Conservation (phyloP, 495 filamentous ascomycete species). For the Penicillium atrosanguineum region DNA sequence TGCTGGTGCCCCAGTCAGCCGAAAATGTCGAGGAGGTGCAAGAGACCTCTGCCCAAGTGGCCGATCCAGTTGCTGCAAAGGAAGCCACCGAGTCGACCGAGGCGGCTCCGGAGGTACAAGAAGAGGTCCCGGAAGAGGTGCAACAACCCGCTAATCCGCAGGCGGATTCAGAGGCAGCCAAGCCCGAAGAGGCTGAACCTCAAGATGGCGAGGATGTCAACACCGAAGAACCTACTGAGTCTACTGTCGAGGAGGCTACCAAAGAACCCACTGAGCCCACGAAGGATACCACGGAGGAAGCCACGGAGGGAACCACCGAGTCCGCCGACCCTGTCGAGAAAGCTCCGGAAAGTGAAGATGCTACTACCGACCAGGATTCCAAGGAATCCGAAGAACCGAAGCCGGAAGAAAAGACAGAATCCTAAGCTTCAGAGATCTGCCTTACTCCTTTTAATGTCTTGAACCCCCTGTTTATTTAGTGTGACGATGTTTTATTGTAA, state of each 20-base stretch:
- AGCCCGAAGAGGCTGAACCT: conserved; percentile 1
- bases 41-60: not conserved
- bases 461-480: conserved; percentile 7
- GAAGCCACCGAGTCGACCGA: conserved; percentile 5
- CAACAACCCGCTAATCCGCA: conserved; percentile 6
- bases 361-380: conserved; percentile 7
- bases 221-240: not conserved
- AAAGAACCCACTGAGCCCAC: not conserved
- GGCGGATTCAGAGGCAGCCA: conserved; percentile 4
- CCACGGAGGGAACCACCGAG: too few species aligned
- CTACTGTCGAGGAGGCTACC: not conserved
- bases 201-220: not conserved
- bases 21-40: conserved; percentile 7
- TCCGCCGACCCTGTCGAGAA: not conserved
- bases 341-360: conserved; percentile 10
- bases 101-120: conserved; percentile 1
- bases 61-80: conserved; percentile 1
- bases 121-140: not conserved
- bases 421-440: conserved; percentile 2
- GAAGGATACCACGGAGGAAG: not conserved
- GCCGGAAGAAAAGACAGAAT: conserved; percentile 11
- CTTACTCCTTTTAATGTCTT: conserved; percentile 5
- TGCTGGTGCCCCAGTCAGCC: conserved; percentile 3
- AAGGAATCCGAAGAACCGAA: conserved; percentile 13
- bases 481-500: conserved; percentile 27